These are phyloP conservation scores for Eustoma russellianum DNA, from an alignment of 257 asterid genomes.

Conservation along the genomic window DNA sequence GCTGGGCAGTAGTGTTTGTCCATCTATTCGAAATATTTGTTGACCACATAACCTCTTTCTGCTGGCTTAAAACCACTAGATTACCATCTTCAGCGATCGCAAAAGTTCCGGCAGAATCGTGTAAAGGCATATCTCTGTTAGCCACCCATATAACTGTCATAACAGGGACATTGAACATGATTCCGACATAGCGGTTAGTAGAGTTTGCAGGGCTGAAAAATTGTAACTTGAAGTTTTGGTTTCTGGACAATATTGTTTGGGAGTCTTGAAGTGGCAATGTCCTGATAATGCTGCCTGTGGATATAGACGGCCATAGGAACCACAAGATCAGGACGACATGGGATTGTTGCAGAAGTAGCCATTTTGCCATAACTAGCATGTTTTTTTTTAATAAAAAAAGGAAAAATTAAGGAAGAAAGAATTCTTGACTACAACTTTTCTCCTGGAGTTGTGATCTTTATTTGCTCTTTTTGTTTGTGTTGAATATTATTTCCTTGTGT, in stretches of 20 bases:
- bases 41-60: conserved; percentile 30
- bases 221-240: conserved; percentile 17
- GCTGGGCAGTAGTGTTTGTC: conserved; percentile 24
- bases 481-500: too few species aligned
- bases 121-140: conserved; percentile 36
- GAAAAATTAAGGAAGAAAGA: too few species aligned
- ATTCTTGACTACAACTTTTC: too few species aligned
- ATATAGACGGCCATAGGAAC: not conserved
- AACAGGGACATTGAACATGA: conserved; percentile 20
- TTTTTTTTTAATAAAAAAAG: too few species aligned
- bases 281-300: conserved; percentile 11
- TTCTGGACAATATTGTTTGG: conserved; percentile 13
- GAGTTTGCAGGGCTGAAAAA: conserved; percentile 24
- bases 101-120: conserved; percentile 26
- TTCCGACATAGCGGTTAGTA: conserved; percentile 21
- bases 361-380: too few species aligned
- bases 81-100: conserved; percentile 34
- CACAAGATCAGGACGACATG: not conserved
- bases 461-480: too few species aligned
- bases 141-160: conserved; percentile 45
- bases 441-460: too few species aligned
- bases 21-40: conserved; percentile 15
- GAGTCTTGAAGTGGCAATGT: conserved; percentile 13
- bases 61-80: conserved; percentile 28
- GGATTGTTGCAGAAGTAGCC: not conserved